A percentile compares a stretch with the other conserved stretches of the same genome.
Conservation (phyloP, 257 asterid genomes). For the Nicotiana tabacum region DNA sequence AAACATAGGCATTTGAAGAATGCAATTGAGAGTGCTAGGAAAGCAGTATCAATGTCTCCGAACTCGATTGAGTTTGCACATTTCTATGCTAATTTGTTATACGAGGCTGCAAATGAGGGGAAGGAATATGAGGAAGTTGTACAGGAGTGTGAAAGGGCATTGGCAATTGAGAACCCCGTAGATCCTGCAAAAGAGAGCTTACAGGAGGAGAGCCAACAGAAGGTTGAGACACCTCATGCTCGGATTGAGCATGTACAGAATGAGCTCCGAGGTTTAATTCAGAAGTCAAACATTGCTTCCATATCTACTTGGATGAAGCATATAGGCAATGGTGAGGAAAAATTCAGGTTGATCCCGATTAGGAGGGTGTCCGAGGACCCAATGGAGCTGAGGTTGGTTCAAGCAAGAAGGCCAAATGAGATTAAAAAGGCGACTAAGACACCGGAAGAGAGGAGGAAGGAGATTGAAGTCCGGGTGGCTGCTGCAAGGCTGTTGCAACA, state of each 20-base stretch:
- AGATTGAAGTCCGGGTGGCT: conserved; percentile 79
- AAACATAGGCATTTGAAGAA: conserved; percentile 63
- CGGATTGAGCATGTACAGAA: conserved; percentile 51
- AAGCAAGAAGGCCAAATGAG: conserved; percentile 64
- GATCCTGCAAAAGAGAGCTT: conserved; percentile 87
- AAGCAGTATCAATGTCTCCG: conserved; percentile 51
- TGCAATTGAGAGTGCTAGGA: conserved; percentile 70
- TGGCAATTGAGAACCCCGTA: conserved; percentile 68
- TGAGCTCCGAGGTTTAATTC: conserved; percentile 67
- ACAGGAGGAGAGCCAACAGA: conserved; percentile 73
- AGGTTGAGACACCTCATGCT: conserved; percentile 45
- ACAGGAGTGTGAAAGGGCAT: conserved; percentile 74
- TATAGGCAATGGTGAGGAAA: conserved; percentile 60
- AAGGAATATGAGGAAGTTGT: conserved; percentile 78
- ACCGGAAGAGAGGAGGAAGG: conserved; percentile 76
- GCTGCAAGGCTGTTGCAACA: conserved; percentile 83
- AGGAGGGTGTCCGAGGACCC: conserved; percentile 72
- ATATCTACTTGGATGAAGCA: conserved; percentile 77
- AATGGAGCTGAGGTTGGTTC: conserved; percentile 62
- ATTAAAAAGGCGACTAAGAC: conserved; percentile 72
- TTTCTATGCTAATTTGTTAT: conserved; percentile 71
- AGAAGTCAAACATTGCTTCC: conserved; percentile 70
- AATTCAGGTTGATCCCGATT: conserved; percentile 65
- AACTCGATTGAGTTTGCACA: conserved; percentile 70
- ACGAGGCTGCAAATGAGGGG: conserved; percentile 59